phyloP scores from a whole-genome alignment of 1,139 yeast species.

The Hyphopichia wangnamkhiaoensis region DNA sequence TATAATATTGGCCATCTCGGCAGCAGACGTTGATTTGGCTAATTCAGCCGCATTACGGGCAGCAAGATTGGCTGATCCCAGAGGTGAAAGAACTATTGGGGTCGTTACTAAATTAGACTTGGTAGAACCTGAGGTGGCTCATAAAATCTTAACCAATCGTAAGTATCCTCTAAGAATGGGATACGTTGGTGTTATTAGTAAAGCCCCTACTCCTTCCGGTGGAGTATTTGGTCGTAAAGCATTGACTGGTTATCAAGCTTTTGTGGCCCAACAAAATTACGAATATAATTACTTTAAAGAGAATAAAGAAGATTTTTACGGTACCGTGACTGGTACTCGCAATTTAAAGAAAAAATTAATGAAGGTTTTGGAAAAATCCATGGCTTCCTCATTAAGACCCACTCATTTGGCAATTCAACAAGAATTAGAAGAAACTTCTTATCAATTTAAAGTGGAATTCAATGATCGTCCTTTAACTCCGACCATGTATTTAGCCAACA shows the following conservation, averaged over 20 bases:
- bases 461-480: slow-evolving; percentile 94
- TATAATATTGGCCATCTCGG: slow-evolving; percentile 90
- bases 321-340: slow-evolving; percentile 77
- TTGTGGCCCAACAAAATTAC: slow-evolving; percentile 64
- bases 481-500: slow-evolving; percentile 88
- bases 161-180: slow-evolving; percentile 94
- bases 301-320: slow-evolving; percentile 58
- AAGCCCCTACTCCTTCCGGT: slow-evolving; percentile 52
- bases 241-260: slow-evolving; percentile 47
- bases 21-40: slow-evolving; percentile 98
- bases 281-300: slow-evolving; percentile 62
- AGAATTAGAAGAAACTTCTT: slow-evolving; percentile 91
- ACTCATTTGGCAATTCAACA: slow-evolving; percentile 83
- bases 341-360: slow-evolving; percentile 77
- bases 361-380: slow-evolving; percentile 82
- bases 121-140: slow-evolving; percentile 76
- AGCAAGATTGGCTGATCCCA: slow-evolving; percentile 88
- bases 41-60: slow-evolving; percentile 94
- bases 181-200: slow-evolving; percentile 94
- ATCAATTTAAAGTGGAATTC: slow-evolving; percentile 92
- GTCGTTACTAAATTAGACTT: slow-evolving; percentile 92
- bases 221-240: slow-evolving; percentile 36
- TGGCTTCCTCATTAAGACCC: slow-evolving; percentile 88
- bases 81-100: slow-evolving; percentile 94
- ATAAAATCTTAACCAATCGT: slow-evolving; percentile 65